Evolutionary conservation across 495 filamentous ascomycete species (phyloP).

Genomic region (Bryoglossum gracile): DNA sequence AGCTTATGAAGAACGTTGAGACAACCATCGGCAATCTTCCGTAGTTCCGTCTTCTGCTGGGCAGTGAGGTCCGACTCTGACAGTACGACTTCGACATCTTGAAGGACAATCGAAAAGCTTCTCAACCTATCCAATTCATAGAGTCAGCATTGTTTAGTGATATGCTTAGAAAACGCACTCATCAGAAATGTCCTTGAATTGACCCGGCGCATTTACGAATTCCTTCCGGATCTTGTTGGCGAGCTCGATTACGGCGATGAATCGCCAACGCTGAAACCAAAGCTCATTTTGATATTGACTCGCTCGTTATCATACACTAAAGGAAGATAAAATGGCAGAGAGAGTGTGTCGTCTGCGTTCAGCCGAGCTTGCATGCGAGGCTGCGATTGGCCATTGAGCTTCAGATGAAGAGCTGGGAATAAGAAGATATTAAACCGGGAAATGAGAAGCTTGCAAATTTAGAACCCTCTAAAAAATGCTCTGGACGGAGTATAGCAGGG

Average conservation of each 20-base stretch:
- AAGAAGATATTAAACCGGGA: too few relatives aligned
- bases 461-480: too few relatives aligned
- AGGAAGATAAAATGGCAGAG: too few relatives aligned
- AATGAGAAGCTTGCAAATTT: too few relatives aligned
- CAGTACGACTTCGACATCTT: not conserved
- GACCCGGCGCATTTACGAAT: slow-evolving; percentile 25
- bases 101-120: slow-evolving; percentile 10
- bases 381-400: too few relatives aligned
- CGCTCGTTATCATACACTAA: too few relatives aligned
- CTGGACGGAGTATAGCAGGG: too few relatives aligned
- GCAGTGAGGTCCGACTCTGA: not conserved
- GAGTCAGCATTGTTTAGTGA: not conserved
- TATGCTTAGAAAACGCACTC: slow-evolving; percentile 8
- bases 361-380: too few relatives aligned
- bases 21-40: slow-evolving; percentile 3
- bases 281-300: slow-evolving; percentile 32
- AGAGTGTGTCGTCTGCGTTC: too few relatives aligned
- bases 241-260: slow-evolving; percentile 24
- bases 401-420: too few relatives aligned
- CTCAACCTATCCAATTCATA: slow-evolving; percentile 12
- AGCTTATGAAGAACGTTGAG: slow-evolving; percentile 10
- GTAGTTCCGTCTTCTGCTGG: slow-evolving; percentile 4
- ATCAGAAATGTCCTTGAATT: slow-evolving; percentile 26
- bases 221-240: slow-evolving; percentile 23
- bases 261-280: slow-evolving; percentile 29